Evolutionary conservation across 768 basidiomycete species (phyloP).

Genomic region (Artomyces pyxidatus): DNA sequence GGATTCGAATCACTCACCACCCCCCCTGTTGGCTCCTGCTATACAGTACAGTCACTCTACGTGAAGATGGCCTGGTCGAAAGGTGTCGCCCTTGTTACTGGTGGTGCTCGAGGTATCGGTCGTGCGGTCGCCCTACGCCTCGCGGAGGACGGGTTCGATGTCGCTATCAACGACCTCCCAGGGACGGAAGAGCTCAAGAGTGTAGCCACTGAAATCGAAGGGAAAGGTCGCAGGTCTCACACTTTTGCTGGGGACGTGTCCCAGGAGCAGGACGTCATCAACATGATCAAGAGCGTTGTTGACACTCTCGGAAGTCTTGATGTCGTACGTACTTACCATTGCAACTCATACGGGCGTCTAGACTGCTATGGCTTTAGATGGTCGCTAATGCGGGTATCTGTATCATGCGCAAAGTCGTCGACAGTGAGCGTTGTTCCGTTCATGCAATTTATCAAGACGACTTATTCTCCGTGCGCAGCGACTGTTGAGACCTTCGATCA

Average conservation of each 20-base stretch:
- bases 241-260: conserved; percentile 7
- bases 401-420: not conserved
- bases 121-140: conserved; percentile 17
- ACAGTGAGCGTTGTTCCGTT: not conserved
- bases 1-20: too few relatives aligned
- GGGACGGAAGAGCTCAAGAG: not conserved
- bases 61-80: not conserved
- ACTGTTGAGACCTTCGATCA: conserved; percentile 2
- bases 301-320: conserved; percentile 7
- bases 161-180: conserved; percentile 14
- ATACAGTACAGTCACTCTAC: too few relatives aligned
- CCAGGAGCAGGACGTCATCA: conserved; percentile 1
- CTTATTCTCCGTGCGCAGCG: not conserved
- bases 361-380: conserved; percentile 9
- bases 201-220: not conserved
- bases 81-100: conserved; percentile 16
- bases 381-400: conserved; percentile 12
- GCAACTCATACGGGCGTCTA: too few relatives aligned
- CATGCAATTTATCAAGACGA: not conserved
- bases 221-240: conserved; percentile 3
- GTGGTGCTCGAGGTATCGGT: conserved; percentile 16
- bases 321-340: conserved; percentile 2
- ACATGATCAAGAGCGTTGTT: conserved; percentile 6
- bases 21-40: too few relatives aligned
- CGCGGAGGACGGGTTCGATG: conserved; percentile 14